A percentile compares a stretch with the other conserved stretches of the same genome.
These are phyloP conservation scores for Pseudisothecium myosuroides DNA, from an alignment of 225 moss, liverwort and hornwort species.

Conservation along the genomic window DNA sequence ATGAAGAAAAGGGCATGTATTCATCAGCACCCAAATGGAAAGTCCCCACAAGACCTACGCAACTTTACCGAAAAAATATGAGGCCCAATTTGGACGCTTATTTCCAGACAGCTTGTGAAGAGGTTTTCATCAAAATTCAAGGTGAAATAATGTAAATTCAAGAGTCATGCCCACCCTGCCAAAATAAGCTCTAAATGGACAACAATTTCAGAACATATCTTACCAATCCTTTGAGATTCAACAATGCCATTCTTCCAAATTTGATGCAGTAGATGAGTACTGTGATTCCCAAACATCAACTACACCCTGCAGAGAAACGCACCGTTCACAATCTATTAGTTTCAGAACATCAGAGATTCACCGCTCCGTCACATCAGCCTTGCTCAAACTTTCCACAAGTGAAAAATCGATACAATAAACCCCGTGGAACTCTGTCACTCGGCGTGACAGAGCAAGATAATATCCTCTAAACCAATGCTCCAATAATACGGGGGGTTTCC, in stretches of 20 bases:
- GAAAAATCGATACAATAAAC: not conserved
- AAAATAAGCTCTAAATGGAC: not conserved
- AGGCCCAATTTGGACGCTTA: not conserved
- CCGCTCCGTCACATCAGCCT: not conserved
- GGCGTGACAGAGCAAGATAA: not conserved
- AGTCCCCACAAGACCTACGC: not conserved
- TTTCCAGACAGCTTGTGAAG: not conserved
- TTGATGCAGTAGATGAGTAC: not conserved
- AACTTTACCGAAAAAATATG: not conserved
- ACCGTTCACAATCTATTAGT: not conserved
- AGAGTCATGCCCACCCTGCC: not conserved
- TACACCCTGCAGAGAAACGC: constrained; percentile 13
- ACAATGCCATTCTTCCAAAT: constrained; percentile 27
- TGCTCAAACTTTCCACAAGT: not conserved
- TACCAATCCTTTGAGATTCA: constrained; percentile 42
- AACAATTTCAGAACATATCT: not conserved
- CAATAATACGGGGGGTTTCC: not conserved
- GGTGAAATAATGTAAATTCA: not conserved
- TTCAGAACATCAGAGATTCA: not conserved
- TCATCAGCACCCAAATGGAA: not conserved
- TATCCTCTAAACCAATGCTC: not conserved
- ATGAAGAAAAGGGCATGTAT: not conserved
- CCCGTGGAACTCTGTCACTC: not conserved
- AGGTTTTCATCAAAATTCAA: not conserved
- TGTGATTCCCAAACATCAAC: constrained; percentile 15